Conservation (phyloP, 2,329 filamentous ascomycete species). For the Cladosporium austrohemisphaericum region DNA sequence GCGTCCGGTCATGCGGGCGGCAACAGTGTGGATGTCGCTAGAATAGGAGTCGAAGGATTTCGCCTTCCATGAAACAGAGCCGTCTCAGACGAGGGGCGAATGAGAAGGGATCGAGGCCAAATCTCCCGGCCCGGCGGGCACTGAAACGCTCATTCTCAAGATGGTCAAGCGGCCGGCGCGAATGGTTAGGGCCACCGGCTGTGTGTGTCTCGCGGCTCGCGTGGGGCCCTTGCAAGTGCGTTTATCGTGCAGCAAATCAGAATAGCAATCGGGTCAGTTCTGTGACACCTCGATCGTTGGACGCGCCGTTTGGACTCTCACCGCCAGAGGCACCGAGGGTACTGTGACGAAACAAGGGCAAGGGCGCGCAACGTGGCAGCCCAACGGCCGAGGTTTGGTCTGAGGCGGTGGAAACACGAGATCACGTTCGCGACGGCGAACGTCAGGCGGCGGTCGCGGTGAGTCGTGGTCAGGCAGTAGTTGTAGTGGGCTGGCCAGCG, state of each 20-base stretch:
- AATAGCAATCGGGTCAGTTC: slow-evolving; percentile 3
- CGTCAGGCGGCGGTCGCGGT: no score
- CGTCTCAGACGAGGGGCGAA: slow-evolving; percentile 9
- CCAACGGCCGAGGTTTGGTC: slow-evolving; percentile 1
- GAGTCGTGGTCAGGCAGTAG: neutral
- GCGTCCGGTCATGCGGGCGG: slow-evolving; percentile 13
- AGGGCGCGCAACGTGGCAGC: slow-evolving; percentile 12
- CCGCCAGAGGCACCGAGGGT: slow-evolving; percentile 5
- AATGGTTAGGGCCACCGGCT: neutral
- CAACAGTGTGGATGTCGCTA: slow-evolving; percentile 10
- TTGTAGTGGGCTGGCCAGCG: neutral
- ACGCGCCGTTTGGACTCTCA: slow-evolving; percentile 11
- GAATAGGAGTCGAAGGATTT: slow-evolving; percentile 16
- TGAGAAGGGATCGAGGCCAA: slow-evolving; percentile 5
- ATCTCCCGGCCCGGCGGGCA: slow-evolving; percentile 6
- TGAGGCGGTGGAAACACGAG: slow-evolving; percentile 8
- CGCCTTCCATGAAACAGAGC: slow-evolving; percentile 14
- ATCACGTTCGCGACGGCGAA: no score
- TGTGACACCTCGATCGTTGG: slow-evolving; percentile 10
- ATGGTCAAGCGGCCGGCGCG: neutral
- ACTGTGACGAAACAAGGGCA: slow-evolving; percentile 14
- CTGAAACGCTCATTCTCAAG: neutral
- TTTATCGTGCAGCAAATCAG: slow-evolving; percentile 13
- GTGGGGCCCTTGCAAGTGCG: slow-evolving; percentile 12
- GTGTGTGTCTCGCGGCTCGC: slow-evolving; percentile 13